Evolutionary conservation across 257 asterid species (phyloP).

Genomic region (Primulina tabacum): DNA sequence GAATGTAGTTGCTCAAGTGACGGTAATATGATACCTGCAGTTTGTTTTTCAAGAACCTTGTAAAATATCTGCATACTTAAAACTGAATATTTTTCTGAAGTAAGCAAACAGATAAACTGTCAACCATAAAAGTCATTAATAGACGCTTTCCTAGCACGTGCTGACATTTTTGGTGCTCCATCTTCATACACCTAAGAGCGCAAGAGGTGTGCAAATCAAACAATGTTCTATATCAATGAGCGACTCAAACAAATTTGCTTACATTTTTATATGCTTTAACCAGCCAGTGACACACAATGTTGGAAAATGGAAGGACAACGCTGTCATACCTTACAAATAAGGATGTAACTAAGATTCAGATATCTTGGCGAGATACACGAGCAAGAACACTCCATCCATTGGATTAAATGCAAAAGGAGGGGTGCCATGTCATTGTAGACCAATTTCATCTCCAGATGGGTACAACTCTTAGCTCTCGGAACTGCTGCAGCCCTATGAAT

Average conservation of each 20-base stretch:
- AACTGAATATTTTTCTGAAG: neutral
- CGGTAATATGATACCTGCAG: conserved; percentile 75
- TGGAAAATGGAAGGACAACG: neutral
- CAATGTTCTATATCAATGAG: neutral
- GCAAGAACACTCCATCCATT: conserved; percentile 80
- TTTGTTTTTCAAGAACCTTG: conserved; percentile 8
- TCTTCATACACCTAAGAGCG: conserved; percentile 58
- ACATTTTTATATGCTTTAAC: neutral
- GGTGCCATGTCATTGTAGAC: conserved; percentile 73
- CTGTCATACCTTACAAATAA: conserved; percentile 60
- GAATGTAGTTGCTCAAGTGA: conserved; percentile 71
- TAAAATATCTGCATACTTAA: conserved; percentile 11
- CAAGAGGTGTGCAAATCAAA: neutral
- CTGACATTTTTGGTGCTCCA: conserved; percentile 60
- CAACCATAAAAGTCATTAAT: conserved; percentile 79
- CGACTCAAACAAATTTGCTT: no score
- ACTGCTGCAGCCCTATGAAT: conserved; percentile 65
- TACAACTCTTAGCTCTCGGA: conserved; percentile 75
- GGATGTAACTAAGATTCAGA: conserved; percentile 62
- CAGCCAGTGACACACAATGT: neutral
- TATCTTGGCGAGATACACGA: conserved; percentile 54
- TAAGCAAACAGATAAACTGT: conserved; percentile 9
- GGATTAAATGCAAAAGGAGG: conserved; percentile 55
- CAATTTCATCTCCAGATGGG: conserved; percentile 73
- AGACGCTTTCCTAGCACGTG: conserved; percentile 70